These are phyloP conservation scores for Leccinum arenicola DNA, from an alignment of 768 basidiomycete genomes.

Conservation along the genomic window DNA sequence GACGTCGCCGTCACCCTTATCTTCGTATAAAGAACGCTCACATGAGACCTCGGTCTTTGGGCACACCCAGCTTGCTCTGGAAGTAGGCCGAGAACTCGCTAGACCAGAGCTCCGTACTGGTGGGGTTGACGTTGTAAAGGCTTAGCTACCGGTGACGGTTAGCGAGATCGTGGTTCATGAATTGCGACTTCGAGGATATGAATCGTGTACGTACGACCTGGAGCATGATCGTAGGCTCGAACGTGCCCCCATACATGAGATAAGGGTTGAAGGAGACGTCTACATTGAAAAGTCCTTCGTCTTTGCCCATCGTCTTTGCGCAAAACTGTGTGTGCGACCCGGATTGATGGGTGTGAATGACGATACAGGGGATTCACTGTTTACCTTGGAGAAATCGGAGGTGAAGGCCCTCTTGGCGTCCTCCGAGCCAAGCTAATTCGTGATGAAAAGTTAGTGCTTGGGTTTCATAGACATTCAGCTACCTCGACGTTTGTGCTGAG, in stretches of 20 bases:
- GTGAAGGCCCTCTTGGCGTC: slow-evolving; percentile 35
- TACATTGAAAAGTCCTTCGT: slow-evolving; percentile 52
- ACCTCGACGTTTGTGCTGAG: slow-evolving; percentile 41
- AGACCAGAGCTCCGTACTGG: slow-evolving; percentile 50
- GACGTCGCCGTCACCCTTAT: not conserved
- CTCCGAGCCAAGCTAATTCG: slow-evolving; percentile 15
- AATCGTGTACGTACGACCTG: slow-evolving; percentile 45
- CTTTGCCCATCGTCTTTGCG: slow-evolving; percentile 53
- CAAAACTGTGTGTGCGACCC: slow-evolving; percentile 38
- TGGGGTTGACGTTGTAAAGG: slow-evolving; percentile 51
- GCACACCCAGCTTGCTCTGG: slow-evolving; percentile 48
- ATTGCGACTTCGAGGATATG: not conserved
- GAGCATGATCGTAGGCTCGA: slow-evolving; percentile 65
- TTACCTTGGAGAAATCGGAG: slow-evolving; percentile 58
- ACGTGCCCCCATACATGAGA: slow-evolving; percentile 57
- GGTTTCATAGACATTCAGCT: not conserved
- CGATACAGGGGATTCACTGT: not conserved
- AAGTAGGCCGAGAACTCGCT: slow-evolving; percentile 54
- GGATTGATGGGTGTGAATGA: not conserved
- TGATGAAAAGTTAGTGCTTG: not conserved
- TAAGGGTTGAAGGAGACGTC: slow-evolving; percentile 56
- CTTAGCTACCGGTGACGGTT: slow-evolving; percentile 41
- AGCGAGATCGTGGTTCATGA: not conserved
- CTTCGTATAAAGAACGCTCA: slow-evolving; percentile 16
- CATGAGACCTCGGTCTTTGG: slow-evolving; percentile 61